Evolutionary conservation across 768 basidiomycete species (phyloP), one percentile per base, ranked within the genome.

Genomic region (Rhizopogon rudus): DNA sequence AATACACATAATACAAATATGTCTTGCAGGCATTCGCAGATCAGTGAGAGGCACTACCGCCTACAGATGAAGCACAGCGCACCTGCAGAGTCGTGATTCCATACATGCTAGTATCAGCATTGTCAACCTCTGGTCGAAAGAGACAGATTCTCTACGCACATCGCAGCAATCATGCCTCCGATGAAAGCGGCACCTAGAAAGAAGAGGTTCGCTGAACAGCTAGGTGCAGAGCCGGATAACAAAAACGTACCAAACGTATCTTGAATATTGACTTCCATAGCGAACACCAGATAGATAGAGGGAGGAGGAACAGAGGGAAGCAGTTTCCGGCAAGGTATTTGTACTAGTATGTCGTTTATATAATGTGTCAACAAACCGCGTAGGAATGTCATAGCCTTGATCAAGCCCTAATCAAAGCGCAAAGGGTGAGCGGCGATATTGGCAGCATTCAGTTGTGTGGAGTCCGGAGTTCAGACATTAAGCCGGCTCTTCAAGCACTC

Each of bases 51-150:
- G 10, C 17, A 16, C 22, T 17, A 28, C 12, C 9, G 8, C 31
- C 7, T 10, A n/a, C 22, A 22, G 16, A 39, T 8, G 14, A 31
- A 41, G 20, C 16, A 17, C 8, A 8, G 31, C 54, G 3, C 14
- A 58, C 63, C 57, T 64, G 63, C 48, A 64, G 63, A 53, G 60
- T 64, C 28, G 63, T 64, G 25, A 63, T 45, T 3, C 63, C 63
- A 52, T 63, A 64, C 31, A 64, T 54, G 20, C 63, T 64, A 43
- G 29, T 12, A 8, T 29, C 28, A 14, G 43, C 16, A 13, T 3
- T 43, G 28, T 28, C 45, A 46, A 33, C 5, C 31, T 28, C 5
- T 42, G 56, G 40, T 17, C 5, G 44, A 40, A 40, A 8, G 13
- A 25, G 33, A 51, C 9, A 2, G 45, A 57, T 20, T 31, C 13